Percentiles rank a stretch among this genome's conserved stretches.
phyloP scores from a whole-genome alignment of 139 green algal species.

The Pleodorina starrii region DNA sequence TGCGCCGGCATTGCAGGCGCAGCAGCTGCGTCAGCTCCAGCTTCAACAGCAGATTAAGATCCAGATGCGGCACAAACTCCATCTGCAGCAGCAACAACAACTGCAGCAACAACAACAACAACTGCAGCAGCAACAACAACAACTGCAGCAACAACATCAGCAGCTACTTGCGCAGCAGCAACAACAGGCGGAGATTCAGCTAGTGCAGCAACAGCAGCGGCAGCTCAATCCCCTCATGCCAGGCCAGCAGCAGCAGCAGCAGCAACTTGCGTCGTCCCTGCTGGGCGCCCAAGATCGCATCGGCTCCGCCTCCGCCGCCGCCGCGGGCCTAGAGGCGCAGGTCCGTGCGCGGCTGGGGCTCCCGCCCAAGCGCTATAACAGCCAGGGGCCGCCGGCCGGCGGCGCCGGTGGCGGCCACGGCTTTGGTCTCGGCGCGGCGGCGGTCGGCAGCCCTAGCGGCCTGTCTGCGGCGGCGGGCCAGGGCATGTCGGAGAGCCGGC shows the following conservation, averaged over 20 bases:
- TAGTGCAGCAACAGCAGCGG: not conserved
- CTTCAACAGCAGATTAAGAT: not conserved
- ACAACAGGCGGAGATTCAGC: not conserved
- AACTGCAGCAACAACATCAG: not conserved
- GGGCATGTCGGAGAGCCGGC: not conserved
- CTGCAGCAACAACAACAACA: constrained; percentile 8
- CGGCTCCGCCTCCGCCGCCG: no score
- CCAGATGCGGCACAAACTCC: not conserved
- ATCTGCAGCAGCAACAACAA: constrained; percentile 8
- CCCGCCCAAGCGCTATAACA: constrained; percentile 12
- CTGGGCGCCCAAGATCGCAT: not conserved
- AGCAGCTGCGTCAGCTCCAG: constrained; percentile 10
- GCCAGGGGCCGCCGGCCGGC: not conserved
- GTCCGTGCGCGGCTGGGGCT: constrained; percentile 15
- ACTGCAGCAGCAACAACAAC: not conserved
- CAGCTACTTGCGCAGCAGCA: not conserved
- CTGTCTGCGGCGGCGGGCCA: not conserved
- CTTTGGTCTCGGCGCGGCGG: not conserved
- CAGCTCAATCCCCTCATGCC: no score
- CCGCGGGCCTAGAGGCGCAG: not conserved
- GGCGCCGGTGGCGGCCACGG: no score
- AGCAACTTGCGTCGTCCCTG: not conserved
- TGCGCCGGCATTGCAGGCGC: not conserved
- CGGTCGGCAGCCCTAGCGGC: not conserved
- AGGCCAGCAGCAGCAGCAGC: not conserved